Conservation (phyloP, 2,329 filamentous ascomycete genomes). For the Lojkania enalia region DNA sequence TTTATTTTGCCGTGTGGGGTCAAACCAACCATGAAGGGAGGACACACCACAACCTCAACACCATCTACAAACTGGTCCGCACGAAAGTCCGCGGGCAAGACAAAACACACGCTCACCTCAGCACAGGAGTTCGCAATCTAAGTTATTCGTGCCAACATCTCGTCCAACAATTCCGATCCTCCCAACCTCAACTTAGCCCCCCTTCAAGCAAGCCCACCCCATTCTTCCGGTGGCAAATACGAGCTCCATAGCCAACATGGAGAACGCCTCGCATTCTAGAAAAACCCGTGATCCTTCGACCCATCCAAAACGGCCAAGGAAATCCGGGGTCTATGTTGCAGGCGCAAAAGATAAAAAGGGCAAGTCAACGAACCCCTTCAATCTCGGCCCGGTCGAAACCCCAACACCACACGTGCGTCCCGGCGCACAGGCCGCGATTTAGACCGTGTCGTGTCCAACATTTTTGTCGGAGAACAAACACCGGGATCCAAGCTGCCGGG, state of each 20-base stretch:
- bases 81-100: slow-evolving; percentile 1
- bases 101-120: slow-evolving; percentile 17
- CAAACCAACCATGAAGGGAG: slow-evolving; percentile 14
- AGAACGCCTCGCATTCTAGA: slow-evolving; percentile 15
- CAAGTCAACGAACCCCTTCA: slow-evolving; percentile 5
- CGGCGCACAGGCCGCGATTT: background rate
- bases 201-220: background rate
- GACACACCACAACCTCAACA: slow-evolving; percentile 14
- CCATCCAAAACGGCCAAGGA: slow-evolving; percentile 12
- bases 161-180: slow-evolving; percentile 6
- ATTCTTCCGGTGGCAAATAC: slow-evolving; percentile 28
- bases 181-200: background rate
- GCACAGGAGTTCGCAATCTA: slow-evolving; percentile 16
- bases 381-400: background rate
- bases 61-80: slow-evolving; percentile 2
- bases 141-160: slow-evolving; percentile 6
- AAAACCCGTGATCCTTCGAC: slow-evolving; percentile 9
- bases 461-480: slow-evolving; percentile 12
- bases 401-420: background rate
- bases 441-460: background rate
- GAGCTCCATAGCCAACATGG: slow-evolving; percentile 7
- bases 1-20: slow-evolving; percentile 28
- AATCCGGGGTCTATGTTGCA: slow-evolving; percentile 11
- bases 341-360: slow-evolving; percentile 5
- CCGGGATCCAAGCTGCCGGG: slow-evolving; percentile 23